Evolutionary conservation across 768 basidiomycete genomes (phyloP).

Genomic region (Collybiopsis luxurians): DNA sequence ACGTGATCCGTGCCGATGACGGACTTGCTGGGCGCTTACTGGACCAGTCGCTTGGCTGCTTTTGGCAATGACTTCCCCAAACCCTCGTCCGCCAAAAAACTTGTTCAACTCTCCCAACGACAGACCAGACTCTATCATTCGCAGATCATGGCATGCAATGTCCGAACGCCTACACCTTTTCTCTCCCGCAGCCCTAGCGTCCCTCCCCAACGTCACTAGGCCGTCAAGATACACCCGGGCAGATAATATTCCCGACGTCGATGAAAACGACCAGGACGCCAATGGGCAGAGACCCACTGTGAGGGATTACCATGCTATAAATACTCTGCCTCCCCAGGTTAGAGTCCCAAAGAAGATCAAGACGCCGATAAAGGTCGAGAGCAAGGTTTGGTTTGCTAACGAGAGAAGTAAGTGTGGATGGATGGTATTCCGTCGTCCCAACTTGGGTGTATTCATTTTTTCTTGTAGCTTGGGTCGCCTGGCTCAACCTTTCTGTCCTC

Average conservation of each 20-base stretch:
- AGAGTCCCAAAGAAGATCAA: slow-evolving; percentile 81
- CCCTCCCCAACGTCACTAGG: slow-evolving; percentile 40
- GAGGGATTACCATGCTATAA: slow-evolving; percentile 76
- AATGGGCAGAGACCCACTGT: slow-evolving; percentile 58
- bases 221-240: slow-evolving; percentile 61
- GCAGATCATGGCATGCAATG: slow-evolving; percentile 62
- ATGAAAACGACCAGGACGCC: slow-evolving; percentile 29
- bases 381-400: slow-evolving; percentile 97
- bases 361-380: slow-evolving; percentile 83
- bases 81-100: not conserved
- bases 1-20: too few relatives aligned
- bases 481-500: slow-evolving; percentile 83
- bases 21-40: too few relatives aligned
- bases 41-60: too few relatives aligned
- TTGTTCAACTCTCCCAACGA: slow-evolving; percentile 1
- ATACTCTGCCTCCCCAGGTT: slow-evolving; percentile 57
- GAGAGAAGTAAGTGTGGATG: slow-evolving; percentile 74
- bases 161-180: slow-evolving; percentile 62
- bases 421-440: too few relatives aligned
- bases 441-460: too few relatives aligned
- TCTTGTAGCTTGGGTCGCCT: slow-evolving; percentile 81
- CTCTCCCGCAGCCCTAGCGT: slow-evolving; percentile 58
- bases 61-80: too few relatives aligned
- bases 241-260: slow-evolving; percentile 69
- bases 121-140: slow-evolving; percentile 38